A percentile compares a stretch with the other conserved stretches of the same genome.
Evolutionary conservation across 2,329 filamentous ascomycete genomes (phyloP).

Genomic region (Hymenoscyphus infarciens): DNA sequence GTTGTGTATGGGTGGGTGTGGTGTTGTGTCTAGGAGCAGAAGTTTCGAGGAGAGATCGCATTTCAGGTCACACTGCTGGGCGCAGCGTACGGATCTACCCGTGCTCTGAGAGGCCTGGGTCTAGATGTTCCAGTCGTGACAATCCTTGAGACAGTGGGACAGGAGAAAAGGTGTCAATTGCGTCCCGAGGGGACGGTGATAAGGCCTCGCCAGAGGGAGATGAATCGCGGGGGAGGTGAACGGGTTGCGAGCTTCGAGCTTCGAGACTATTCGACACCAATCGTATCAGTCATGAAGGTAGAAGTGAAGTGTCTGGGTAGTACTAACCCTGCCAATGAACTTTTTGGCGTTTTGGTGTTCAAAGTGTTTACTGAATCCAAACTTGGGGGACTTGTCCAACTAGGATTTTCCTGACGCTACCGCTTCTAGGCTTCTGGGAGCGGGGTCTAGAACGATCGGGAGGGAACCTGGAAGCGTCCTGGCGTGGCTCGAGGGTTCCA

Average conservation of each 20-base stretch:
- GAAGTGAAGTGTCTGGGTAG: background rate
- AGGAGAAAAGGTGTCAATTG: background rate
- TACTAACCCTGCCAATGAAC: background rate
- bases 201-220: background rate
- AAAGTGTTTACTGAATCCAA: background rate
- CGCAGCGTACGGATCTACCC: constrained; percentile 1
- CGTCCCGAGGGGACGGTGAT: background rate
- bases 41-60: background rate
- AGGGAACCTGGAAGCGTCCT: no score
- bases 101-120: background rate
- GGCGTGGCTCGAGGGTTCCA: background rate
- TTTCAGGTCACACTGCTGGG: constrained; percentile 1
- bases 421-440: background rate
- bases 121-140: background rate
- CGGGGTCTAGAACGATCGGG: no score
- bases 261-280: background rate
- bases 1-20: background rate
- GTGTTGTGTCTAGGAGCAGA: background rate
- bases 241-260: background rate
- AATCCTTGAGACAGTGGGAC: background rate
- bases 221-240: background rate
- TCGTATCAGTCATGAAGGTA: background rate
- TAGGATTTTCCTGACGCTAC: background rate
- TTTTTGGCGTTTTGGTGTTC: background rate
- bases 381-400: background rate